Percentiles rank a stretch among this genome's conserved stretches.
These are phyloP conservation scores for Clausena lansium DNA, from an alignment of 345 rosid species.

Conservation along the genomic window DNA sequence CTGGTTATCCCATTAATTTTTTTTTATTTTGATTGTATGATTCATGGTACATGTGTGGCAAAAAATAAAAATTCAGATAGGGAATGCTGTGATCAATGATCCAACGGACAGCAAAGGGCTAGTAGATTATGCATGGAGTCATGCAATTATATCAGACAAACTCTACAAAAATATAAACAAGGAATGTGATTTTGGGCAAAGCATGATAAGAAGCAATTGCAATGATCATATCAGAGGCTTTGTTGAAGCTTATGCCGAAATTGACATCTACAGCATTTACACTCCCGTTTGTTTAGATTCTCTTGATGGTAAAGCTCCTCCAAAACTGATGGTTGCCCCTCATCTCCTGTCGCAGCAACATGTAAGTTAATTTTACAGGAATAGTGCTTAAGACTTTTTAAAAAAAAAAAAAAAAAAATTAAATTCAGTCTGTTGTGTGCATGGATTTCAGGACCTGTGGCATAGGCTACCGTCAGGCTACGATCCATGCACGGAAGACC, in stretches of 20 bases:
- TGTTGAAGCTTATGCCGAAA: constrained; percentile 42
- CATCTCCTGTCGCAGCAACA: constrained; percentile 27
- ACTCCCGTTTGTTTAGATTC: constrained; percentile 47
- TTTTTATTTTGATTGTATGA: neutral
- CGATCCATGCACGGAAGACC: constrained; percentile 65
- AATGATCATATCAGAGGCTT: constrained; percentile 23
- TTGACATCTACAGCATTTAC: constrained; percentile 71
- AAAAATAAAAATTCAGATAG: constrained; percentile 41
- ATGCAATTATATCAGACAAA: constrained; percentile 68
- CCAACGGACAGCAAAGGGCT: constrained; percentile 52
- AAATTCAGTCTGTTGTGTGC: neutral
- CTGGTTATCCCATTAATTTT: too few species aligned
- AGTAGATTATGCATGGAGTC: constrained; percentile 73
- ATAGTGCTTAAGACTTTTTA: too few species aligned
- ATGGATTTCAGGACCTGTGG: constrained; percentile 43
- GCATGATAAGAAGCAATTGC: constrained; percentile 23
- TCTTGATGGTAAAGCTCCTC: neutral
- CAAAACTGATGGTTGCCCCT: constrained; percentile 34
- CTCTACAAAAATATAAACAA: constrained; percentile 39
- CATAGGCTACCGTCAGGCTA: constrained; percentile 56
- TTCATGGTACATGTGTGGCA: neutral
- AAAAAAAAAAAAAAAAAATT: too few species aligned
- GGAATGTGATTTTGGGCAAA: constrained; percentile 38
- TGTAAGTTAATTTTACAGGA: constrained; percentile 15
- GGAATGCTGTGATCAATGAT: constrained; percentile 70